Evolutionary conservation across 176 grass and related monocot genomes (phyloP).

Genomic region (Carex cristatella): DNA sequence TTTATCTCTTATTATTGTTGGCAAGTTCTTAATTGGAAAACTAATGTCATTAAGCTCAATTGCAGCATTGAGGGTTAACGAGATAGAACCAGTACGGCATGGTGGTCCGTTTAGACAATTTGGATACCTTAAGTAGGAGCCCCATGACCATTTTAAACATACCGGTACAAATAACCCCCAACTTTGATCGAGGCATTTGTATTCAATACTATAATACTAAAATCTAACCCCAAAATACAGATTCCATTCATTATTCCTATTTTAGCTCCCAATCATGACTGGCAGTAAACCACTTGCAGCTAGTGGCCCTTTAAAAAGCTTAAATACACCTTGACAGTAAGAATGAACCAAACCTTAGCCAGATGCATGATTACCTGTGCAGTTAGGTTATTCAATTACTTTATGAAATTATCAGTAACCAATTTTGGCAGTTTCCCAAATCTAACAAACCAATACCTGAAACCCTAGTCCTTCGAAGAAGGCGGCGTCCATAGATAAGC

Average conservation of each 20-base stretch:
- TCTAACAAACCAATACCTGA: conserved; percentile 29
- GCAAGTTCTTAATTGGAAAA: neutral
- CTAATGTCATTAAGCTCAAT: neutral
- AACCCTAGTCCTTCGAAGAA: conserved; percentile 76
- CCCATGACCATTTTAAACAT: neutral
- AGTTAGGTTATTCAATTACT: neutral
- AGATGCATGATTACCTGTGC: neutral
- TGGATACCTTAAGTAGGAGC: neutral
- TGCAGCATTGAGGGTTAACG: neutral
- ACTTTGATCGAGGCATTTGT: neutral
- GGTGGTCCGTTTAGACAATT: neutral
- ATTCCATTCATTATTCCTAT: neutral
- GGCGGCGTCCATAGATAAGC: conserved; percentile 83
- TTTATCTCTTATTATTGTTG: neutral
- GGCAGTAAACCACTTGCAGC: neutral
- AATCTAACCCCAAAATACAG: neutral
- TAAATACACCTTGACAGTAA: neutral
- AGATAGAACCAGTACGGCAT: neutral
- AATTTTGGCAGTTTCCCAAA: neutral
- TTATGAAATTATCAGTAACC: neutral
- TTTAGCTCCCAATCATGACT: neutral
- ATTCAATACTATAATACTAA: neutral
- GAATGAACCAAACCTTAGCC: neutral
- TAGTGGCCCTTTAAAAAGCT: neutral
- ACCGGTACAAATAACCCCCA: neutral